These are phyloP conservation scores for Trichosporon asahii DNA, from an alignment of 1,284 basidiomycete species.

Conservation along the genomic window DNA sequence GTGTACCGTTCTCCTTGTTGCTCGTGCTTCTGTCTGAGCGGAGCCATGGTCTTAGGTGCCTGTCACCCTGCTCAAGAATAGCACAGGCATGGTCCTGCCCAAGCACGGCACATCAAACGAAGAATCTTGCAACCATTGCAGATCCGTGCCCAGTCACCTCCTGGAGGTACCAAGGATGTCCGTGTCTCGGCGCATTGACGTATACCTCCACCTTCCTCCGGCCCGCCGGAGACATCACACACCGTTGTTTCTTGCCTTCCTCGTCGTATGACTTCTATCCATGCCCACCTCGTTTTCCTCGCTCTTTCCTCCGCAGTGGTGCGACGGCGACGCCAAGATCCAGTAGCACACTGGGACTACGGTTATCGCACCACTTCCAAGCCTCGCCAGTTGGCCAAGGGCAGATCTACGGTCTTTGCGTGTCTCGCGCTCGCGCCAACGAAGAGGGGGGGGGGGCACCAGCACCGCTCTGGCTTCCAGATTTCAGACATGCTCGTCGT, in stretches of 20 bases:
- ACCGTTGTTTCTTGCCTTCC: neutral
- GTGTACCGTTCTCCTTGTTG: too few relatives aligned
- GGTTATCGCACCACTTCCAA: neutral
- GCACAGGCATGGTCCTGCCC: too few relatives aligned
- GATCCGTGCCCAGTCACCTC: neutral
- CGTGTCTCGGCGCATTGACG: neutral
- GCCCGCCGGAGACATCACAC: neutral
- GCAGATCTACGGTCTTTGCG: neutral
- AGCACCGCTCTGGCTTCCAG: neutral
- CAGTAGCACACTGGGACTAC: too few relatives aligned
- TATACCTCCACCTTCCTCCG: neutral
- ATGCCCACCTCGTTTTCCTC: too few relatives aligned
- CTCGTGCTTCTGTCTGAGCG: neutral
- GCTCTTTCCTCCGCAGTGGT: too few relatives aligned
- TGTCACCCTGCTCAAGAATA: neutral
- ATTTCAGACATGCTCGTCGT: neutral
- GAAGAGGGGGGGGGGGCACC: too few relatives aligned
- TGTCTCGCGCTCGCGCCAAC: neutral
- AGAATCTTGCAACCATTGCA: neutral
- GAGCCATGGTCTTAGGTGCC: neutral
- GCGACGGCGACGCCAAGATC: too few relatives aligned
- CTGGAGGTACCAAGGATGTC: neutral
- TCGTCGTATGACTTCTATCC: neutral
- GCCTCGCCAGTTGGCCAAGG: too few relatives aligned
- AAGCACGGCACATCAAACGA: neutral